Evolutionary conservation across 805 yeast species (phyloP), one percentile per base, ranked within the genome.

Genomic region (Jamesozyma gamospora): DNA sequence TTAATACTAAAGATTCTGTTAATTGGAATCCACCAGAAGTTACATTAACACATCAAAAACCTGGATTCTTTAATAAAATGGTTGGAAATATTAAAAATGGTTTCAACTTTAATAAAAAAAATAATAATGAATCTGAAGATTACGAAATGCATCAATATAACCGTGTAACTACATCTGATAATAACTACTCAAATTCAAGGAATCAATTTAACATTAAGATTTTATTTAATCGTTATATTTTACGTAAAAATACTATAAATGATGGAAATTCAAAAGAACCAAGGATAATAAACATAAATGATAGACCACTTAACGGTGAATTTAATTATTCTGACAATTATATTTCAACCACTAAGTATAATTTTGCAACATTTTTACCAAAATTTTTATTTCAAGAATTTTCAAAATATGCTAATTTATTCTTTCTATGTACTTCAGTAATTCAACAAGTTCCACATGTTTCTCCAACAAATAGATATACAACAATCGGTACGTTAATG

Each of bases 371-470:
- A 0, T 92, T 92, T 53, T 47, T 92, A 36, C 98, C 98, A 17
- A 94, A 94, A 62, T 92, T 92, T 56, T 64, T 92, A 47, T 86
- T 87, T 52, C 98, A 92, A 66, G 98, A 92, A 63, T 94, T 92
- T 63, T 84, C 96, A 45, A 92, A 90, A 62, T 94, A 92, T 58
- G 96, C 99, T 10, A 92, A 92, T 57, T 67, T 92, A 60, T 92
- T 92, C 64, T 92, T 92, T 60, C 66, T 92, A 38, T 84, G 85
- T 65, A 92, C 99, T 0, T 82, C 96, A 1, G 71, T 75, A 29
- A 90, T 92, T 50, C 99, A 92, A 65, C 99, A 92, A 60, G 97
- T 92, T 11, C 99, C 99, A 3, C 74, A 80, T 47, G 97, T 92
- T 4, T 78, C 96, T 1, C 99, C 99, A 11, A 92, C 97, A 0